A percentile compares a stretch with the other conserved stretches of the same genome.
Evolutionary conservation across 2,329 filamentous ascomycete genomes (phyloP).

Genomic region (Diaporthe destruens): DNA sequence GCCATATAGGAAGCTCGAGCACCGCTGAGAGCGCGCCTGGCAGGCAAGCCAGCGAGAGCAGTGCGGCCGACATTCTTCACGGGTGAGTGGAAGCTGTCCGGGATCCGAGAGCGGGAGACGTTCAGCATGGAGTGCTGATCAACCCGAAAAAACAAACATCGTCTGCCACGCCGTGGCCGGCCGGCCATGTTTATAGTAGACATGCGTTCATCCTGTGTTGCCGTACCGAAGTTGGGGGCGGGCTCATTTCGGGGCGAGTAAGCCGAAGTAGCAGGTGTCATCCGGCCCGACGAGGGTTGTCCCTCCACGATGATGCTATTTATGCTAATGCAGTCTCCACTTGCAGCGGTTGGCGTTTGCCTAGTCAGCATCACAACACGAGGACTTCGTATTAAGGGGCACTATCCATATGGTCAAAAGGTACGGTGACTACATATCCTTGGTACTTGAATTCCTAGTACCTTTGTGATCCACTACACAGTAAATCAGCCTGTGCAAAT

Average conservation of each 20-base stretch:
- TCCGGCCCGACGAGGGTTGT: conserved; percentile 8
- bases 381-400: conserved; percentile 20
- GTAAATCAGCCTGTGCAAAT: not conserved
- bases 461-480: not conserved
- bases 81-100: conserved; percentile 20
- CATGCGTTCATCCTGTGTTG: conserved; percentile 12
- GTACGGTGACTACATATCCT: not conserved
- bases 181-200: not conserved
- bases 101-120: not conserved
- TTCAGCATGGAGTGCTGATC: not conserved
- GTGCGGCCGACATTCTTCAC: conserved; percentile 31
- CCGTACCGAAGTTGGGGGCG: not conserved
- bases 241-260: conserved; percentile 15
- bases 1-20: conserved; percentile 32
- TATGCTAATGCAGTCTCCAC: conserved; percentile 17
- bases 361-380: conserved; percentile 9
- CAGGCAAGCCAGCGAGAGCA: conserved; percentile 27
- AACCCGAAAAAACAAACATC: not conserved
- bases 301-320: conserved; percentile 25
- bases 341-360: not conserved
- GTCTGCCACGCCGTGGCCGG: not conserved
- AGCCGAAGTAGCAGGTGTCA: conserved; percentile 28
- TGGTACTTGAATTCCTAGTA: not conserved
- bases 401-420: not conserved
- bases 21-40: conserved; percentile 33